A percentile compares a stretch with the other conserved stretches of the same genome.
These are phyloP conservation scores for Solanum gandarillasii DNA, from an alignment of 257 asterid genomes.

Conservation along the genomic window DNA sequence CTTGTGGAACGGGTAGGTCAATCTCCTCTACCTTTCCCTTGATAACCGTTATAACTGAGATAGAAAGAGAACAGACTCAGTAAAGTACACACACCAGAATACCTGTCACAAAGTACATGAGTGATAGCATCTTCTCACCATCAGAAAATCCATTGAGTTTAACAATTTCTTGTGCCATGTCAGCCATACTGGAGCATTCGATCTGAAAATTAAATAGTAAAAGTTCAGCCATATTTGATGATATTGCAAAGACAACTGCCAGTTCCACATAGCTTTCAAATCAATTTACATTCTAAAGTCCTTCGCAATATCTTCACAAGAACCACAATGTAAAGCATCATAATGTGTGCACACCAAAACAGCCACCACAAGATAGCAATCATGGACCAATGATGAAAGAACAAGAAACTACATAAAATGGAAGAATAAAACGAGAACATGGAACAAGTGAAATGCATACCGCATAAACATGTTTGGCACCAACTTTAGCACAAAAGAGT, in stretches of 20 bases:
- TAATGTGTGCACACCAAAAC: neutral
- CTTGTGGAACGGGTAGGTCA: conserved; percentile 91
- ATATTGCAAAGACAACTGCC: neutral
- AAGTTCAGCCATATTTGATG: neutral
- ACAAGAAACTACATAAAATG: neutral
- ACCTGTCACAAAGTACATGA: neutral
- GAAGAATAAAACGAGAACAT: neutral
- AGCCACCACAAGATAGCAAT: neutral
- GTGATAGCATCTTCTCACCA: conserved; percentile 31
- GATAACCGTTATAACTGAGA: conserved; percentile 74
- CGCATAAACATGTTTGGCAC: conserved; percentile 69
- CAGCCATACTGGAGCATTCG: conserved; percentile 97
- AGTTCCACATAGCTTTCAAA: neutral
- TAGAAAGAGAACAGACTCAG: neutral
- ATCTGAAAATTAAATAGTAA: conserved; percentile 36
- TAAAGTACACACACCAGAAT: neutral
- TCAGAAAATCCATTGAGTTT: conserved; percentile 61
- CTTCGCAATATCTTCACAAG: neutral
- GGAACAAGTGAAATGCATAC: conserved; percentile 13
- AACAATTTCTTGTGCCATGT: conserved; percentile 76
- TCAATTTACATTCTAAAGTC: neutral
- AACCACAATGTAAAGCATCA: neutral
- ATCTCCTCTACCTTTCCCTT: conserved; percentile 95
- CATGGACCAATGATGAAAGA: neutral
- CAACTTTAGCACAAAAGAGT: conserved; percentile 94